phyloP scores from a whole-genome alignment of 1,284 basidiomycete species.

The Paramarasmius palmivorus region DNA sequence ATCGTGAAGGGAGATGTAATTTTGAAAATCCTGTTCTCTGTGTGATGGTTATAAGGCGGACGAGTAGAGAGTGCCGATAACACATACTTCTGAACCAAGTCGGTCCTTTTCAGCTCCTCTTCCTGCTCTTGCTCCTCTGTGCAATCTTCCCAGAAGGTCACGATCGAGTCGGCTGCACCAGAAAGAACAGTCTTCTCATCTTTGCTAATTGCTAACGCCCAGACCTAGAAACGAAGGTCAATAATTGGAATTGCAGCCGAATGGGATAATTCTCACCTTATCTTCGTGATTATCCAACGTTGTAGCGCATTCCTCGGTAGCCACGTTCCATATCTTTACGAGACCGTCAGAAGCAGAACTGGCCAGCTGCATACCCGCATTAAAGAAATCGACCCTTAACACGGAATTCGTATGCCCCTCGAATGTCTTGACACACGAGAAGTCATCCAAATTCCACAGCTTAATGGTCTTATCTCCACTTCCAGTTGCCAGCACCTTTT shows the following conservation, averaged over 20 bases:
- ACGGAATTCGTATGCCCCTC: conserved; percentile 98
- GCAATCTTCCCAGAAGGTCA: conserved; percentile 94
- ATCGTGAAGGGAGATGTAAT: conserved; percentile 87
- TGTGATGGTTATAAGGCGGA: neutral
- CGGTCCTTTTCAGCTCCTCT: conserved; percentile 69
- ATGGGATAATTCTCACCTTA: conserved; percentile 70
- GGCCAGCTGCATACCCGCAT: conserved; percentile 82
- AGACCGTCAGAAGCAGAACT: conserved; percentile 92
- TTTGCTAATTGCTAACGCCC: conserved; percentile 82
- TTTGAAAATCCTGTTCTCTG: conserved; percentile 95
- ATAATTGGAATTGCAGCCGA: conserved; percentile 5
- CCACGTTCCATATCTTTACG: conserved; percentile 94
- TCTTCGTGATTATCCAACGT: conserved; percentile 98
- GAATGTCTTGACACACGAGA: conserved; percentile 90
- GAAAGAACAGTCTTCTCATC: conserved; percentile 86
- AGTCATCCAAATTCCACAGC: conserved; percentile 93
- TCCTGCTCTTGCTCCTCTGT: conserved; percentile 80
- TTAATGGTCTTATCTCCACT: conserved; percentile 95
- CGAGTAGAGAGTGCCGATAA: neutral
- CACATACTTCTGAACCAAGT: conserved; percentile 77
- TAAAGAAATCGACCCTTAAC: conserved; percentile 89
- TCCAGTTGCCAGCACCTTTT: conserved; percentile 88
- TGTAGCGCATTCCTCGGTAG: conserved; percentile 82
- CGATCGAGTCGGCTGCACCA: conserved; percentile 91
- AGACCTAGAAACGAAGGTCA: conserved; percentile 59